phyloP scores from a whole-genome alignment of 768 basidiomycete genomes.

The Xerocomus potaroensis region DNA sequence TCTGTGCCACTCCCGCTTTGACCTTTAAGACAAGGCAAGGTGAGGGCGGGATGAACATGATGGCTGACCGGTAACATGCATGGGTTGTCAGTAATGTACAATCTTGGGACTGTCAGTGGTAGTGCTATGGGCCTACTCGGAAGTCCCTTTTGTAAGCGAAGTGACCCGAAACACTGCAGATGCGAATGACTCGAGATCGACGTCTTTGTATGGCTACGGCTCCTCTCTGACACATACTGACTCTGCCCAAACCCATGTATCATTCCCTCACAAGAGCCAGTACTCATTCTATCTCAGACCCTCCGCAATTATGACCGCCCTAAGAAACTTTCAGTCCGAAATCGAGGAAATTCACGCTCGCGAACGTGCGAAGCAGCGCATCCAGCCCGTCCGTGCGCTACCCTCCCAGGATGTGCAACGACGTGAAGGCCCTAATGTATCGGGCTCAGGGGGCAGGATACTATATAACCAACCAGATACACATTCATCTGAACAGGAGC shows the following conservation, averaged over 20 bases:
- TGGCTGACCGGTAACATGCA: too few species aligned
- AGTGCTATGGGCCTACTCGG: neutral
- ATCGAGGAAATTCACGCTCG: conserved; percentile 73
- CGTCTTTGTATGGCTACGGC: neutral
- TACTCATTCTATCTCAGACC: neutral
- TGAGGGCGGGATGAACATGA: too few species aligned
- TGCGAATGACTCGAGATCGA: conserved; percentile 2
- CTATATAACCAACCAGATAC: neutral
- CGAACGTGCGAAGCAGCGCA: conserved; percentile 62
- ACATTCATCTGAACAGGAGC: conserved; percentile 15
- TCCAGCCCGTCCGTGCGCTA: conserved; percentile 14
- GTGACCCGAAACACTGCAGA: neutral
- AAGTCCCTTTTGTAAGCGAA: neutral
- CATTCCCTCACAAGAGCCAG: conserved; percentile 2
- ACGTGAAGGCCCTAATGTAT: conserved; percentile 40
- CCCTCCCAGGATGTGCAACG: conserved; percentile 34
- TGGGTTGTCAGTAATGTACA: too few species aligned
- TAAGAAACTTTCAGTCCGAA: conserved; percentile 53
- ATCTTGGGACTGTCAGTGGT: too few species aligned
- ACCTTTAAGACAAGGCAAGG: too few species aligned
- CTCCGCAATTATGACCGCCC: conserved; percentile 25
- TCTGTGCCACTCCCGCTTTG: too few species aligned
- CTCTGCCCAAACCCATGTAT: conserved; percentile 12
- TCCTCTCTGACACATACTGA: conserved; percentile 3
- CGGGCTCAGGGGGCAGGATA: neutral